A percentile compares a stretch with the other conserved stretches of the same genome.
phyloP scores from a whole-genome alignment of 2,329 filamentous ascomycete species.

The Diaporthe sp. region DNA sequence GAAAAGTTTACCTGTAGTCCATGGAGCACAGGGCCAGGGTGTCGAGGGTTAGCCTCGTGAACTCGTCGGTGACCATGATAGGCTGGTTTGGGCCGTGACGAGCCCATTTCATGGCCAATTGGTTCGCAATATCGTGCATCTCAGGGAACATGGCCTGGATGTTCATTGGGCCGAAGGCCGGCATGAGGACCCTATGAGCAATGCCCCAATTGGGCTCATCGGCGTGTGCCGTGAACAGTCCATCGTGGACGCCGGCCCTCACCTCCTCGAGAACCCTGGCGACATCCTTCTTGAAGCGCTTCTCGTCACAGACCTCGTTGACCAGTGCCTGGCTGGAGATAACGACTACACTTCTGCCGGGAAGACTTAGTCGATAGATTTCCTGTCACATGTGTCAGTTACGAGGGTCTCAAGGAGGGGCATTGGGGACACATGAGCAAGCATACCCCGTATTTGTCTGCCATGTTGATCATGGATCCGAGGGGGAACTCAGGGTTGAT shows the following conservation, averaged over 20 bases:
- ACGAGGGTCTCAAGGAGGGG: conserved; percentile 12
- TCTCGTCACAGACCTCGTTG: conserved; percentile 74
- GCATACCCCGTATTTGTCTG: conserved; percentile 73
- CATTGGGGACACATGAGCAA: not conserved
- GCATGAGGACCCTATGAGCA: conserved; percentile 75
- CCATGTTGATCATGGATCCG: conserved; percentile 67
- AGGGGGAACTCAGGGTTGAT: conserved; percentile 72
- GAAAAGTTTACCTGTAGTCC: conserved; percentile 65
- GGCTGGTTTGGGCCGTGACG: conserved; percentile 69
- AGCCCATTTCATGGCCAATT: conserved; percentile 78
- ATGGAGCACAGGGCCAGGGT: conserved; percentile 80
- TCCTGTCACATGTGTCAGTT: conserved; percentile 42
- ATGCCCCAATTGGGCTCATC: conserved; percentile 75
- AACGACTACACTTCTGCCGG: conserved; percentile 37
- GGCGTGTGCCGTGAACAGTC: conserved; percentile 67
- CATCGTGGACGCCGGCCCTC: conserved; percentile 71
- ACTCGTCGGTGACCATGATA: conserved; percentile 75
- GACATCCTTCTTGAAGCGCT: conserved; percentile 71
- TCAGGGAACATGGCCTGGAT: conserved; percentile 79
- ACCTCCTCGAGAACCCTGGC: conserved; percentile 65
- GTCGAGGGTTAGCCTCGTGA: conserved; percentile 80
- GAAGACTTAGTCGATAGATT: conserved; percentile 41
- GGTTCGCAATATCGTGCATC: conserved; percentile 76
- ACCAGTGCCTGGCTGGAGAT: conserved; percentile 55
- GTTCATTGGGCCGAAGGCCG: conserved; percentile 77